Evolutionary conservation across 2,329 filamentous ascomycete species (phyloP).

Genomic region (Didymella sp.): DNA sequence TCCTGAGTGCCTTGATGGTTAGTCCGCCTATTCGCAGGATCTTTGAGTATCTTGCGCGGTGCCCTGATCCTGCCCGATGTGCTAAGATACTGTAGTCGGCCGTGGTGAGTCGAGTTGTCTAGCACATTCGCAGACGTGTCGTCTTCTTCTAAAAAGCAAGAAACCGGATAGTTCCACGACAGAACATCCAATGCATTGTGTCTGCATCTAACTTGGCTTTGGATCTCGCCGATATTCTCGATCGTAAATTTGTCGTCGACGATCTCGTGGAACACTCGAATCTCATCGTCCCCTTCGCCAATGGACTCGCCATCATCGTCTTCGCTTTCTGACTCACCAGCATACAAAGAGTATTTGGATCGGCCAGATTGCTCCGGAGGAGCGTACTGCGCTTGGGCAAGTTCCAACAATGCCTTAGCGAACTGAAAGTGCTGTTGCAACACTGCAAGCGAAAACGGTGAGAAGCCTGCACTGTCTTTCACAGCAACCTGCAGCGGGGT

Average conservation of each 20-base stretch:
- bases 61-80: background rate
- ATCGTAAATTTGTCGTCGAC: conserved; percentile 75
- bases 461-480: conserved; percentile 59
- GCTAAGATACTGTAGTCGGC: background rate
- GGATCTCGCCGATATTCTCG: conserved; percentile 74
- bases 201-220: conserved; percentile 71
- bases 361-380: conserved; percentile 54
- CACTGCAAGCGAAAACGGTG: conserved; percentile 73
- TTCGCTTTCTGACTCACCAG: conserved; percentile 33
- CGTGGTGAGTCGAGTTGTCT: background rate
- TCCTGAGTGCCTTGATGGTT: conserved; percentile 8
- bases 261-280: conserved; percentile 58
- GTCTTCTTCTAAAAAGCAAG: conserved; percentile 18
- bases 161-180: conserved; percentile 30
- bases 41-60: conserved; percentile 14
- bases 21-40: conserved; percentile 14
- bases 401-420: conserved; percentile 72
- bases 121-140: background rate
- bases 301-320: conserved; percentile 30
- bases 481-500: conserved; percentile 67
- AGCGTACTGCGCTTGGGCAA: conserved; percentile 72
- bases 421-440: conserved; percentile 68
- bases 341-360: conserved; percentile 60
- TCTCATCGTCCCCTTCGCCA: conserved; percentile 33
- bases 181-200: conserved; percentile 64